Base-by-base conservation (phyloP, 2,329 filamentous ascomycete genomes). In the Aspergillus ochraceoroseus region DNA sequence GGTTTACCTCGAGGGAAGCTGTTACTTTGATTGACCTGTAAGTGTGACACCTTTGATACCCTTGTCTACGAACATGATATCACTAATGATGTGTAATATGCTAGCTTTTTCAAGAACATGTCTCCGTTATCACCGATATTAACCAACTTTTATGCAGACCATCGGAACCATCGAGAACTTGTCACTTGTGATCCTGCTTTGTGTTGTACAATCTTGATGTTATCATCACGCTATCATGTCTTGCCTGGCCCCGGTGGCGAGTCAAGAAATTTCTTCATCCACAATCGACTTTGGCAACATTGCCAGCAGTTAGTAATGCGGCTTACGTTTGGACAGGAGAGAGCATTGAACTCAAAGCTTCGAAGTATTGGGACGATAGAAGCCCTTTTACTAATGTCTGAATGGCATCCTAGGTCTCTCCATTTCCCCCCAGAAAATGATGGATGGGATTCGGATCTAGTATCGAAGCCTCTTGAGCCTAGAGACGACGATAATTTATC, bases 381-480 rank as follows among this genome's bases (percentile, higher is more conserved):
- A 47, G 73, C 72, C 0, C 60, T 78, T 0, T 48, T 77, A 1
- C 53, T 77, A 1, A 66, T 77, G n/a, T 73, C 71, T 0, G 74
- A 77, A 52, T 78, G 75, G 75, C 73, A 76, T 47, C 73, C 75
- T 1, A 67, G 73, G 12, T 71, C 73, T 3, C 58, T 77, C 1
- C 72, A 77, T 47, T 72, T 76, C 17, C 73, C 73, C 0, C 74
- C 73, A 0, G 70, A 70, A 25, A 68, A 64, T 4, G 73, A 77
- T 48, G 74, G 74, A 1, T 76, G 73, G 73, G 74, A 78, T 46
- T 72, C 70, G n/a, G 71, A 74, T 39, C 53, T 75, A 3, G 65
- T 74, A 28, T 59, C 66, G 13, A 65, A 69, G 38, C 63, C 64
- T 2, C 61, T 62, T 0, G 60, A 61, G 6, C 58, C 62, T 46